phyloP scores from a whole-genome alignment of 441 rosid genomes.

The Euphorbia celastroides region DNA sequence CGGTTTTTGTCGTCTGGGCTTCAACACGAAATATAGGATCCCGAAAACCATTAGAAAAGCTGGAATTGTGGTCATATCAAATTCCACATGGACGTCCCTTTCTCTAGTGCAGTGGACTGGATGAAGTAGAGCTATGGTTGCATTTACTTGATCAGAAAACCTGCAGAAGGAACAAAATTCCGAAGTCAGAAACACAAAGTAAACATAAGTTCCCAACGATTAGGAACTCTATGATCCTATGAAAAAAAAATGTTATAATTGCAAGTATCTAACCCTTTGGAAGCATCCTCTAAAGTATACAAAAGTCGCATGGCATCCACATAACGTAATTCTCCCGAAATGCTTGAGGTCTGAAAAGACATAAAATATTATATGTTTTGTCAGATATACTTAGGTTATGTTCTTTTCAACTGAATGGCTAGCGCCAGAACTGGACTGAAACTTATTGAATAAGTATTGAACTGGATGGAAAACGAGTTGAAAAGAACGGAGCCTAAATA shows the following conservation, averaged over 20 bases:
- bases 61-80: slow-evolving; percentile 76
- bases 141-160: slow-evolving; percentile 73
- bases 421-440: no score
- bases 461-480: no score
- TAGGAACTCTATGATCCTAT: background rate
- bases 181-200: background rate
- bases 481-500: no score
- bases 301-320: slow-evolving; percentile 76
- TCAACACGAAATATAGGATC: slow-evolving; percentile 57
- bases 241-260: slow-evolving; percentile 10
- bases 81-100: slow-evolving; percentile 63
- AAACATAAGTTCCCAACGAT: background rate
- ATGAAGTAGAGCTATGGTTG: slow-evolving; percentile 65
- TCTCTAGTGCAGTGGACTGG: slow-evolving; percentile 87
- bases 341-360: slow-evolving; percentile 57
- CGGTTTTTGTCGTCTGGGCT: slow-evolving; percentile 83
- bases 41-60: slow-evolving; percentile 61
- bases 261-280: slow-evolving; percentile 47
- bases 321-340: slow-evolving; percentile 75
- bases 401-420: no score
- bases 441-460: no score
- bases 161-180: slow-evolving; percentile 32
- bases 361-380: background rate
- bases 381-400: no score
- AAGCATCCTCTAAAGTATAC: slow-evolving; percentile 69